These are phyloP conservation scores for Chaetomium sp. DNA, from an alignment of 2,329 filamentous ascomycete species.

Conservation along the genomic window DNA sequence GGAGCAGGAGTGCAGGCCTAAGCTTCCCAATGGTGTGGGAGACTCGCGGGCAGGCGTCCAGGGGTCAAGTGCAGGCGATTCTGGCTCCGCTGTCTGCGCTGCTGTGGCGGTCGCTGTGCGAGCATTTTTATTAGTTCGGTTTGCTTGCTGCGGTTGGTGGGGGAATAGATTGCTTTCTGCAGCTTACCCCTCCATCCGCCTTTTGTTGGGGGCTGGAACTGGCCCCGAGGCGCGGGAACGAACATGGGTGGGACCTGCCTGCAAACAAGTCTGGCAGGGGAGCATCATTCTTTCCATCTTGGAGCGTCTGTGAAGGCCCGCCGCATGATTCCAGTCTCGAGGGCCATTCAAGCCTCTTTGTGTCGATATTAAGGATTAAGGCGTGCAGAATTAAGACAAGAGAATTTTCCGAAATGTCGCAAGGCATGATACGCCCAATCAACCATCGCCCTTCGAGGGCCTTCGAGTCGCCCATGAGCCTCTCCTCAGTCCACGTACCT, in stretches of 20 bases:
- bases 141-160: slow-evolving; percentile 4
- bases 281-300: neutral
- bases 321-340: neutral
- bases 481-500: no score
- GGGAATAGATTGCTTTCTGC: slow-evolving; percentile 12
- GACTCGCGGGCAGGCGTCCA: slow-evolving; percentile 5
- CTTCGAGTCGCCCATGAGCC: no score
- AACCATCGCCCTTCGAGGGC: no score
- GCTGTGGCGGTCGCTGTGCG: neutral
- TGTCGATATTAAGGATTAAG: no score
- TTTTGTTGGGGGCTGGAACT: neutral
- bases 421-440: no score
- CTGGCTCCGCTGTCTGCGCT: neutral
- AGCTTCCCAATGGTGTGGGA: slow-evolving; percentile 7
- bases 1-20: neutral
- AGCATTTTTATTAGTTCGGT: neutral
- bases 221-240: neutral
- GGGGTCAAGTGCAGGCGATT: neutral
- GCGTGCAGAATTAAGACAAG: no score
- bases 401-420: no score
- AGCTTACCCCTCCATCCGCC: slow-evolving; percentile 11
- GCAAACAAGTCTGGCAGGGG: neutral
- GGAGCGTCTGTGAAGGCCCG: neutral
- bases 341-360: neutral
- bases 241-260: neutral